These are phyloP conservation scores for Fusarium metavorans DNA, from an alignment of 2,329 filamentous ascomycete species.

Conservation along the genomic window DNA sequence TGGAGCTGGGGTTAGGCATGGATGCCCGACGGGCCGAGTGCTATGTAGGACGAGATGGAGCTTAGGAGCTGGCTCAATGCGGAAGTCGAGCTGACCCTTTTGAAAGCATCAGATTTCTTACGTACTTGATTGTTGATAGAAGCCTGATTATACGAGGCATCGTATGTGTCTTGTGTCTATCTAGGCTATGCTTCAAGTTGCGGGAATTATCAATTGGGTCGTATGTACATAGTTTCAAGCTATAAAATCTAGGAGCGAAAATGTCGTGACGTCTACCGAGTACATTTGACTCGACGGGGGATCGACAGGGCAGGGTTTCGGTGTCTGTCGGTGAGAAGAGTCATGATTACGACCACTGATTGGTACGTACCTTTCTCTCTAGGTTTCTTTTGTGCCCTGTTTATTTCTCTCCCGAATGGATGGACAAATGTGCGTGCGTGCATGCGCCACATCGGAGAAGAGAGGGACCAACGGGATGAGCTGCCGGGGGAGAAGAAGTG, in stretches of 20 bases:
- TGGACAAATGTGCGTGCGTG: not conserved
- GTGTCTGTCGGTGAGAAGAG: slow-evolving; percentile 34
- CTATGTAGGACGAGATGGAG: slow-evolving; percentile 6
- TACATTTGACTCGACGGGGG: not conserved
- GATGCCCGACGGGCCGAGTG: slow-evolving; percentile 29
- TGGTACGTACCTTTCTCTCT: not conserved
- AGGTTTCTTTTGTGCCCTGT: not conserved
- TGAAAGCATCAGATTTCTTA: not conserved
- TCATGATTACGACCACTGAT: slow-evolving; percentile 10
- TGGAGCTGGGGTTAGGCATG: not conserved
- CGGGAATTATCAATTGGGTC: not conserved
- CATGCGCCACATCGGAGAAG: not conserved
- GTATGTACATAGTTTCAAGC: not conserved
- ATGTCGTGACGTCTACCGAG: slow-evolving; percentile 3
- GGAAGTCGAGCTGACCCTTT: not conserved
- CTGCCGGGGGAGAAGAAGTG: not conserved
- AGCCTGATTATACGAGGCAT: not conserved
- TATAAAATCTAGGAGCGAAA: not conserved
- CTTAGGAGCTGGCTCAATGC: not conserved
- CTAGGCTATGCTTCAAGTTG: not conserved
- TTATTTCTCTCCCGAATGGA: not conserved
- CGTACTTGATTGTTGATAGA: not conserved
- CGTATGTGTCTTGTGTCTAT: not conserved
- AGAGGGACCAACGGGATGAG: not conserved
- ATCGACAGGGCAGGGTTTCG: slow-evolving; percentile 4